Evolutionary conservation across 78 protist genomes (phyloP), one percentile per base, ranked within the genome.

Genomic region (Dictyostelium citrinum): DNA sequence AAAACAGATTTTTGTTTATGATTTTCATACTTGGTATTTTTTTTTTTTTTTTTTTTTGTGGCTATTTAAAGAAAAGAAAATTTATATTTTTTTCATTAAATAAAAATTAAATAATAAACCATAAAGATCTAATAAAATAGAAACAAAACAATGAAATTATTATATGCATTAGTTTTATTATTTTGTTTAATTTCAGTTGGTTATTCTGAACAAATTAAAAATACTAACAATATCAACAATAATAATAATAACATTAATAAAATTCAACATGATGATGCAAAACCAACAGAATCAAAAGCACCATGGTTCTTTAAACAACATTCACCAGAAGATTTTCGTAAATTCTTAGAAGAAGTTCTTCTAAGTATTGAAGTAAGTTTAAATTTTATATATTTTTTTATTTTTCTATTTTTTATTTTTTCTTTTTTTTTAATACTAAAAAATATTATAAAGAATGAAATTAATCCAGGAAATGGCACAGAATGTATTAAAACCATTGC

Each of bases 141-240:
- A n/a, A n/a, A n/a, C n/a, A 70, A 70, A 33, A 70, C 4, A 64
- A 70, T 70, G 77, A 70, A 70, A 70, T 70, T 70, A 70, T 31
- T 70, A 33, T 70, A 12, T 33, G 12, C 77, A 3, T 12, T 70
- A 29, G 6, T 70, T 14, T 29, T 70, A 70, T 10, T 70, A 31
- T 33, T 70, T 12, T 31, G 77, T 29, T 70, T 70, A 70, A 12
- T 70, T 33, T 12, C 77, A 33, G 39, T 70, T 70, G 41, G 24
- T 4, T 70, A 14, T 16, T 29, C 77, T 12, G 45, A 11, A 16
- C 43, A 70, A 70, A 33, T 64, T 27, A 27, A 22, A 27, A 27
- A 64, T 27, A 7, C 10, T 27, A 55, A 20, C 0, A 55, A 64
- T 27, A 64, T 5, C 3, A 43, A 43, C 51, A 43, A 43, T 43